These are phyloP conservation scores for Ceratobasidium sp. DNA, from an alignment of 1,284 basidiomycete genomes.

Conservation along the genomic window DNA sequence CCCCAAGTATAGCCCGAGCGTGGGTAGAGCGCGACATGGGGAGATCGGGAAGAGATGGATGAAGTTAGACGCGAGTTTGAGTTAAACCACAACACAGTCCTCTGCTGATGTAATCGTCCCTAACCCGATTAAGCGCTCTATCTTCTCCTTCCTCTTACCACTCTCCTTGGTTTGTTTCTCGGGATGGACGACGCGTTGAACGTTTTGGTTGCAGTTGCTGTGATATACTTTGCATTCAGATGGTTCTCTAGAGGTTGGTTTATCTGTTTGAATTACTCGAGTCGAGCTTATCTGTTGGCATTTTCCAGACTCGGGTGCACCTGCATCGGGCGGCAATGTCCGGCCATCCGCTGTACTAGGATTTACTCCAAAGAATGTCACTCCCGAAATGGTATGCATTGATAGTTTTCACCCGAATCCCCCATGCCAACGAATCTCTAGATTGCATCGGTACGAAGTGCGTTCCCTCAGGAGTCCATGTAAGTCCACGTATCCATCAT, in stretches of 20 bases:
- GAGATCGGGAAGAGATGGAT: too few species aligned
- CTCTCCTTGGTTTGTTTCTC: neutral
- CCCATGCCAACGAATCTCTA: constrained; percentile 45
- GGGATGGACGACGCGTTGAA: constrained; percentile 79
- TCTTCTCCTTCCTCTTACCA: neutral
- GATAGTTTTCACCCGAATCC: neutral
- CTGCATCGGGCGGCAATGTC: constrained; percentile 13
- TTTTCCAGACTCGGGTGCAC: constrained; percentile 14
- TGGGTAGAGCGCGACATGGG: constrained; percentile 28
- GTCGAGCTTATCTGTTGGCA: neutral
- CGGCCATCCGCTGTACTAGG: constrained; percentile 55
- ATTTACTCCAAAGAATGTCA: constrained; percentile 76
- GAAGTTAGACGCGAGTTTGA: constrained; percentile 1
- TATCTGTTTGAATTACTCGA: neutral
- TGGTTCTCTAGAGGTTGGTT: constrained; percentile 72
- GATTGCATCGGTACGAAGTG: constrained; percentile 71
- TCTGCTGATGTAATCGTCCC: neutral
- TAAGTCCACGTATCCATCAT: too few species aligned
- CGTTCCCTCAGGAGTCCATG: constrained; percentile 85
- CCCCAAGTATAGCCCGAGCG: constrained; percentile 29
- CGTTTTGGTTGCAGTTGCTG: constrained; percentile 77
- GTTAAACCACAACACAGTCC: neutral
- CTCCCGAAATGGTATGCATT: constrained; percentile 72
- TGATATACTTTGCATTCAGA: constrained; percentile 73
- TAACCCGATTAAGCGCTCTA: constrained; percentile 4